Conservation (phyloP, 2,329 filamentous ascomycete species). For the Paraconiothyrium brasiliense region DNA sequence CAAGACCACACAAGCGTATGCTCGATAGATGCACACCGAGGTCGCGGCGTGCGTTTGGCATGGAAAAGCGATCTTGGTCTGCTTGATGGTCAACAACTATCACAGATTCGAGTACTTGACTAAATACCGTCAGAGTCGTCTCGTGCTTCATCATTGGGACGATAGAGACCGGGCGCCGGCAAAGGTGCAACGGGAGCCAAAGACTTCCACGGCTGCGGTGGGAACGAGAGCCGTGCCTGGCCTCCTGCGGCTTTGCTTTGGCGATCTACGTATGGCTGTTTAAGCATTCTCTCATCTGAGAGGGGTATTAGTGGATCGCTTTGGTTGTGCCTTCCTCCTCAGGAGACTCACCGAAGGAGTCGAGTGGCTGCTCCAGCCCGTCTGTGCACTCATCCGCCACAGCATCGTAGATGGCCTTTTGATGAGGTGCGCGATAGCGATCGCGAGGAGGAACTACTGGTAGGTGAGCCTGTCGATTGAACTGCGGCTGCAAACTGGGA, state of each 20-base stretch:
- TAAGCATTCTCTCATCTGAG: slow-evolving; percentile 49
- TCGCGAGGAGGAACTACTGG: slow-evolving; percentile 26
- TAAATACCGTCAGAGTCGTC: neutral
- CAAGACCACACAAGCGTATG: no score
- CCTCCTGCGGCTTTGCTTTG: slow-evolving; percentile 47
- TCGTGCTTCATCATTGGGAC: neutral
- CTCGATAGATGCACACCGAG: slow-evolving; percentile 19
- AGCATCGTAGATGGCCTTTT: slow-evolving; percentile 29
- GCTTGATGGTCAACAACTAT: neutral
- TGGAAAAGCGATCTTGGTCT: slow-evolving; percentile 7
- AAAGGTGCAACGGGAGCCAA: slow-evolving; percentile 14
- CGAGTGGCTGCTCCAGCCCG: slow-evolving; percentile 38
- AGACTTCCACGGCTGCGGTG: slow-evolving; percentile 30
- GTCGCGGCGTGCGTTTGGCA: neutral
- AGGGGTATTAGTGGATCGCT: slow-evolving; percentile 2
- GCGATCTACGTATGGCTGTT: slow-evolving; percentile 42
- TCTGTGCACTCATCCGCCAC: slow-evolving; percentile 36
- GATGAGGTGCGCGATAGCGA: slow-evolving; percentile 35
- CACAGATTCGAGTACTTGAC: neutral
- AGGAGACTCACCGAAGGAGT: slow-evolving; percentile 59
- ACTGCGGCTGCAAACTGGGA: slow-evolving; percentile 26
- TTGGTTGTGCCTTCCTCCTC: neutral
- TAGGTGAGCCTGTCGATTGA: slow-evolving; percentile 20
- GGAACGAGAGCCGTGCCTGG: slow-evolving; percentile 50
- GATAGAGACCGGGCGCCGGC: slow-evolving; percentile 15